Base-by-base conservation (phyloP, 148 eudicot species). In the Salicornia ramosissima region DNA sequence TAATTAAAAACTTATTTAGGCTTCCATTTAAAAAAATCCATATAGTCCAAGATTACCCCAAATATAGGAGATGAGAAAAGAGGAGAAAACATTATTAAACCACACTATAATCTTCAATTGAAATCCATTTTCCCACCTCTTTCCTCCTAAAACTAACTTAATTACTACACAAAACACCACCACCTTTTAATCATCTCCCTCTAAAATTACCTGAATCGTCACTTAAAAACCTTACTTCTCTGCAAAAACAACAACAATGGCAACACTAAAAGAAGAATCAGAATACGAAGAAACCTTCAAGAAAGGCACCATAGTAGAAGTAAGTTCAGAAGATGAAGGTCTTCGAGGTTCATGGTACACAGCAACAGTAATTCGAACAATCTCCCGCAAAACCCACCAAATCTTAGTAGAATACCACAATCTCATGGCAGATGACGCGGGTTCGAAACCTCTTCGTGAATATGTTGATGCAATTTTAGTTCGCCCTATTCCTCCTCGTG, bases 401-500 rank as follows among this genome's bases (percentile, higher is more conserved):
- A 72, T 83, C 10, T 52, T 63, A 5, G 87, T 91, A 2, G 80
- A 88, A 68, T 91, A 88, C 83, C 81, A 81, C 52, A 80, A 51
- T 30, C 54, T 91, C 18, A 25, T 70, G 34, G 58, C 77, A 7
- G 84, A 82, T 3, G 87, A 85, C 6, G 64, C 61, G 15, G 73
- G 68, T 12, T 29, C 80, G 0, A 72, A 68, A 16, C 85, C 69
- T 12, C 77, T 91, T 10, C 77, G 81, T 22, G 94, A 91, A 66
- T 50, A 46, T 18, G 88, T 85, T 1, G 64, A 79, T 45, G 67
- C 68, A 6, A 13, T 73, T 0, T 68, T 77, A 3, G 64, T 88
- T n/a, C 77, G 97, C 5, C 97, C 97, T 10, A 21, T 74, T 4
- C 91, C 90, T 2, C 90, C 89, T 0, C 55, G 71, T 0, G 77